phyloP scores from a whole-genome alignment of 2,329 filamentous ascomycete species.

The Arthrinium puccinioides region DNA sequence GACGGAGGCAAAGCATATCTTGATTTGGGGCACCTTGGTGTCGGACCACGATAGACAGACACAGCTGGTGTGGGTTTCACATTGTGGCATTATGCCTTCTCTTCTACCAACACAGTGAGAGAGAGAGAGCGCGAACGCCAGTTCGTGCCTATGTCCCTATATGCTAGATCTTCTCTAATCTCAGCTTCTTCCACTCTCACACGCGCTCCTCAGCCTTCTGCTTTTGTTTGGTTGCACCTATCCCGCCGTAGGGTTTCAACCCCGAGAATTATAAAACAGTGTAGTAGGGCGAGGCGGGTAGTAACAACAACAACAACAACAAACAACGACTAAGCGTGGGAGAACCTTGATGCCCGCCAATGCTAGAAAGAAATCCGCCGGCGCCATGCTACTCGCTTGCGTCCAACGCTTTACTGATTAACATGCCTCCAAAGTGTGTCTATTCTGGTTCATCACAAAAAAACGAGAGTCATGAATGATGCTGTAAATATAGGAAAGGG shows the following conservation, averaged over 20 bases:
- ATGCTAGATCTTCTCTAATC: conserved; percentile 1
- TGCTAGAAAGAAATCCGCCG: conserved; percentile 18
- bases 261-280: conserved; percentile 2
- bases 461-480: conserved; percentile 25
- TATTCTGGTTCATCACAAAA: conserved; percentile 23
- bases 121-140: too few relatives aligned
- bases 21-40: too few relatives aligned
- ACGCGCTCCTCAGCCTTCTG: not conserved
- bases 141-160: not conserved
- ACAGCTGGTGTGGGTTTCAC: too few relatives aligned
- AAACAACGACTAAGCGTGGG: conserved; percentile 7
- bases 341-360: conserved; percentile 19
- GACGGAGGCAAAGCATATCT: too few relatives aligned
- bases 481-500: conserved; percentile 10
- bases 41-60: too few relatives aligned
- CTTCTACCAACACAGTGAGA: conserved; percentile 3
- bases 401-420: conserved; percentile 27
- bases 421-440: conserved; percentile 13
- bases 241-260: not conserved
- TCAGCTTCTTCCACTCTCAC: not conserved
- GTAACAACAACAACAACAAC: conserved; percentile 16
- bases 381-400: conserved; percentile 15
- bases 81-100: too few relatives aligned
- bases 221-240: not conserved
- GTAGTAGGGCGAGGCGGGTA: conserved; percentile 13